These are phyloP conservation scores for Talaromyces sp. DNA, from an alignment of 2,329 filamentous ascomycete genomes.

Conservation along the genomic window DNA sequence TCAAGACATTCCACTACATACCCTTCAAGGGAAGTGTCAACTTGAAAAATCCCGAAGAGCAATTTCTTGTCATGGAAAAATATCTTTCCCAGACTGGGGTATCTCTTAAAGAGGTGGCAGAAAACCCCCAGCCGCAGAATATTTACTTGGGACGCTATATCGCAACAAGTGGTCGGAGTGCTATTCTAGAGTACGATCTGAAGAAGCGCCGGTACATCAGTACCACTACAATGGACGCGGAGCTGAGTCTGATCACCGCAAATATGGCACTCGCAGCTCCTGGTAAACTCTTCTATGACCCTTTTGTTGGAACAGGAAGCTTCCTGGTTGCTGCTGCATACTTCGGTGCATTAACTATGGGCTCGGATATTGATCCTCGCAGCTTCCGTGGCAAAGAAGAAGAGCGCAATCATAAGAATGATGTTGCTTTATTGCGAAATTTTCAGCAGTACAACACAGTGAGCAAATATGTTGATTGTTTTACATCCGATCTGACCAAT, in stretches of 20 bases:
- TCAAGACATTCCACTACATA: slow-evolving; percentile 80
- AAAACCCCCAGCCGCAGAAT: slow-evolving; percentile 54
- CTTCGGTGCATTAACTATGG: slow-evolving; percentile 81
- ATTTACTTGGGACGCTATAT: slow-evolving; percentile 76
- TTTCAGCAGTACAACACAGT: slow-evolving; percentile 80
- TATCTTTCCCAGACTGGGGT: slow-evolving; percentile 59
- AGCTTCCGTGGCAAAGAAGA: slow-evolving; percentile 71
- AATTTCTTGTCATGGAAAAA: slow-evolving; percentile 82
- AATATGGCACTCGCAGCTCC: slow-evolving; percentile 83
- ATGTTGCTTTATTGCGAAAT: slow-evolving; percentile 63
- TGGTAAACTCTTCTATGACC: slow-evolving; percentile 88
- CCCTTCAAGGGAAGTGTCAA: slow-evolving; percentile 75
- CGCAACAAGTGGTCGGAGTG: slow-evolving; percentile 66
- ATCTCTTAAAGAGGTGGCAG: slow-evolving; percentile 43
- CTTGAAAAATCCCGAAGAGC: slow-evolving; percentile 72
- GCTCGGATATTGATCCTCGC: slow-evolving; percentile 91
- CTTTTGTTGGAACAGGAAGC: slow-evolving; percentile 92
- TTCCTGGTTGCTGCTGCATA: slow-evolving; percentile 89
- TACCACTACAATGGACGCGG: slow-evolving; percentile 96
- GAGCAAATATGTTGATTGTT: slow-evolving; percentile 71
- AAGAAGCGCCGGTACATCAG: slow-evolving; percentile 94
- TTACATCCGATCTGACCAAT: slow-evolving; percentile 86
- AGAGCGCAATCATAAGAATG: slow-evolving; percentile 45
- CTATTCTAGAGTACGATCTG: slow-evolving; percentile 75
- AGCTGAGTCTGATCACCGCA: slow-evolving; percentile 85